Base-by-base conservation (phyloP, 108 stramenopile genomes). In the Aurantiochytrium sp. region DNA sequence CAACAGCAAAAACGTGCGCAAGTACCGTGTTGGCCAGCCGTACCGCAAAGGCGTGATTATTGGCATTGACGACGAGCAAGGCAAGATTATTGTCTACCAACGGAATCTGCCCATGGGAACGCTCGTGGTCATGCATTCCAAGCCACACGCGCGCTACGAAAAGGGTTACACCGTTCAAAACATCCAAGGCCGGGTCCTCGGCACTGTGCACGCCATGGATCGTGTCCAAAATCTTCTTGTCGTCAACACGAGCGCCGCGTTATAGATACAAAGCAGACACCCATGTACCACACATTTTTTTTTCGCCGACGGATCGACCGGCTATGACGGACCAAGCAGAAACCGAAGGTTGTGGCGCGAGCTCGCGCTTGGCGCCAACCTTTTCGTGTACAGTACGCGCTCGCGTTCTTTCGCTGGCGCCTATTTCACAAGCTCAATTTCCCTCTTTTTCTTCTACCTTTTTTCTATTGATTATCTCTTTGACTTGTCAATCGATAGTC, bases 31-130 rank as follows among this genome's bases (percentile, higher is more conserved):
- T 14, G 76, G 76, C 76, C 76, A 83, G 76, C 45, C 49, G 1
- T 83, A 83, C 28, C 76, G 76, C n/a, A 83, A 83, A 18, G 76
- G 76, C 10, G 76, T 83, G 19, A 83, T 83, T 45, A 83, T 83
- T 5, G 76, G 76, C 49, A 83, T 83, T 23, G 76, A 83, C 51
- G 76, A 83, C 6, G 76, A 83, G 76, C 76, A 83, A 53, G 76
- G 76, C 25, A 83, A 83, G 51, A 83, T 83, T 35, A 53, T 83
- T 23, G 76, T 83, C n/a, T 83, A 45, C 51, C 76, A 83, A 53
- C 19, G 51, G 49, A 83, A 83, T 45, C 45, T 83, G 49, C 76
- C 76, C 49, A 28, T 83, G n/a, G 76, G 76, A 55, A 83, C 76
- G n/a, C 28, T 83, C 6, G 76, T 83, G 76, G 5, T 83, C 49